Percentiles rank a stretch among this genome's conserved stretches.
These are phyloP conservation scores for Biscogniauxia marginata DNA, from an alignment of 2,329 filamentous ascomycete genomes.

Conservation along the genomic window DNA sequence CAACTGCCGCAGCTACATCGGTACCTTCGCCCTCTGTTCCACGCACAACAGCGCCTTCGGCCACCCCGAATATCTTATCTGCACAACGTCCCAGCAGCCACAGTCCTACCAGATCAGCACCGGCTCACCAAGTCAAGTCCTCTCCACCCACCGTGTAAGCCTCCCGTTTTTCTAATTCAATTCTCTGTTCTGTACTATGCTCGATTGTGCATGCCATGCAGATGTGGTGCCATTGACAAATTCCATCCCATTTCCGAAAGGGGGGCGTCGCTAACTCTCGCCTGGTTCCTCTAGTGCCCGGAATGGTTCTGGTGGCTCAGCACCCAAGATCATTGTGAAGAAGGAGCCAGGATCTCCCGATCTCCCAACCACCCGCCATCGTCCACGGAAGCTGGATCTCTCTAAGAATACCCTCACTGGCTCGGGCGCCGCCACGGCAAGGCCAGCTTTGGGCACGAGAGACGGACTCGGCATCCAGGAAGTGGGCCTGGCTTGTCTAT, in stretches of 20 bases:
- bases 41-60: constrained; percentile 39
- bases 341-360: constrained; percentile 91
- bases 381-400: constrained; percentile 75
- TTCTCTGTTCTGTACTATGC: constrained; percentile 15
- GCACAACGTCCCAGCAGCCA: constrained; percentile 51
- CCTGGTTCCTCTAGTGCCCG: constrained; percentile 42
- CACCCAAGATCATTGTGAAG: constrained; percentile 87
- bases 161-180: constrained; percentile 8
- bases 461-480: constrained; percentile 84
- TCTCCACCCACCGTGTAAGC: constrained; percentile 61
- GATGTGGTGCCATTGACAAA: background rate
- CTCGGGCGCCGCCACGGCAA: constrained; percentile 57
- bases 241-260: background rate
- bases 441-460: constrained; percentile 74
- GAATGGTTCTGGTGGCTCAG: constrained; percentile 47
- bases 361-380: constrained; percentile 69
- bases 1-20: constrained; percentile 32
- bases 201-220: constrained; percentile 3
- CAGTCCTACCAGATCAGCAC: constrained; percentile 47
- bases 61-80: constrained; percentile 41
- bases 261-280: constrained; percentile 21
- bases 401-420: constrained; percentile 59
- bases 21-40: constrained; percentile 45
- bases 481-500: constrained; percentile 89
- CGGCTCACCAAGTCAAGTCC: constrained; percentile 40